phyloP scores from a whole-genome alignment of 352 stramenopile genomes.

The Phytophthora litchii region DNA sequence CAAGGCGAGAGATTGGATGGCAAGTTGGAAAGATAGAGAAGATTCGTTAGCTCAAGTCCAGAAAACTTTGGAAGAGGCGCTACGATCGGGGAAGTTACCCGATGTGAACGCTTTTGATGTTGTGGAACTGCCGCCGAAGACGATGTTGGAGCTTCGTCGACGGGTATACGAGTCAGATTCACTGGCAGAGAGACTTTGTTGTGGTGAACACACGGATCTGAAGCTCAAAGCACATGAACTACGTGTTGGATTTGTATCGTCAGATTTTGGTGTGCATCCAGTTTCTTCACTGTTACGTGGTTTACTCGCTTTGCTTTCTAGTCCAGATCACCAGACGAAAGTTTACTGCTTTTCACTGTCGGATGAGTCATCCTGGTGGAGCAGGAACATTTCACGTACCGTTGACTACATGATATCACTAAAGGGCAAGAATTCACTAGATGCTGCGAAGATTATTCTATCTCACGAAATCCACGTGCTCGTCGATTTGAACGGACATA shows the following conservation, averaged over 20 bases:
- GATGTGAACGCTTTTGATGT: constrained; percentile 54
- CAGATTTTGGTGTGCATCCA: constrained; percentile 85
- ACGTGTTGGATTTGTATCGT: constrained; percentile 76
- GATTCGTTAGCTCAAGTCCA: constrained; percentile 46
- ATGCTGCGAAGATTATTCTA: constrained; percentile 59
- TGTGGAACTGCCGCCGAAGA: constrained; percentile 37
- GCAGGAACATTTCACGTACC: constrained; percentile 71
- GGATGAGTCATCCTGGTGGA: constrained; percentile 74
- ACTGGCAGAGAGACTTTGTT: constrained; percentile 20
- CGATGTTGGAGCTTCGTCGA: constrained; percentile 32
- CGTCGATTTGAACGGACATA: constrained; percentile 87
- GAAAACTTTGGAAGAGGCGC: constrained; percentile 22
- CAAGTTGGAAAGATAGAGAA: constrained; percentile 67
- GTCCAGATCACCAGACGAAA: constrained; percentile 32
- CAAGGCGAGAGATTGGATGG: constrained; percentile 75
- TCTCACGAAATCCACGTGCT: constrained; percentile 71
- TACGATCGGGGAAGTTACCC: constrained; percentile 13
- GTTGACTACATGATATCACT: constrained; percentile 78
- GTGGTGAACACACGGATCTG: constrained; percentile 16
- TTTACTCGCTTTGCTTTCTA: constrained; percentile 55
- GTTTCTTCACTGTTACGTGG: constrained; percentile 74
- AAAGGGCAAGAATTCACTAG: constrained; percentile 50
- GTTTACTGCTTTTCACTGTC: constrained; percentile 82
- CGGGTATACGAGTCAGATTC: constrained; percentile 16
- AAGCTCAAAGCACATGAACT: constrained; percentile 39